Percentiles rank a stretch among this genome's conserved stretches.
These are phyloP conservation scores for Gossypium thurberi DNA, from an alignment of 345 rosid genomes.

Conservation along the genomic window DNA sequence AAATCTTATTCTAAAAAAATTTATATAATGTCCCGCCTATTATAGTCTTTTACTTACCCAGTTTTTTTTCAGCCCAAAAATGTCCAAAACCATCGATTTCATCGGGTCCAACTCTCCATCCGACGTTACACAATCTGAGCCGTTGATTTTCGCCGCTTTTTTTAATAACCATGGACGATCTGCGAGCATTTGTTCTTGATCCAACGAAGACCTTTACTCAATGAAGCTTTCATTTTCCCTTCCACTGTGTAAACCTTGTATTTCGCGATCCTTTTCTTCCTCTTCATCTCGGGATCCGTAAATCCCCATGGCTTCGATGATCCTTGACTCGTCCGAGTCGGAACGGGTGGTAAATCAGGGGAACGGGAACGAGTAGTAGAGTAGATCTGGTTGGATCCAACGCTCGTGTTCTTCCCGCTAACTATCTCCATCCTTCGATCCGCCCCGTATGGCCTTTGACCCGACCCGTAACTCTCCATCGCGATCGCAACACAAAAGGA, in stretches of 20 bases:
- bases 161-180: constrained; percentile 38
- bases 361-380: constrained; percentile 14
- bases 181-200: constrained; percentile 51
- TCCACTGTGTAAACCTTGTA: constrained; percentile 62
- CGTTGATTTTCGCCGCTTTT: neutral
- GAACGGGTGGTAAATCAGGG: constrained; percentile 26
- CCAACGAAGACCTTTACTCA: constrained; percentile 54
- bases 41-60: neutral
- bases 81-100: neutral
- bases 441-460: constrained; percentile 28
- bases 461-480: constrained; percentile 41
- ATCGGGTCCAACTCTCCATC: constrained; percentile 2
- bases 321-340: constrained; percentile 25
- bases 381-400: constrained; percentile 31
- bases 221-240: constrained; percentile 50
- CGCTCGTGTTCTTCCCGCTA: constrained; percentile 38
- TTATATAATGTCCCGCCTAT: neutral
- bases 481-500: neutral
- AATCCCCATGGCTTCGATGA: constrained; percentile 38
- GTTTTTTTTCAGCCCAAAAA: neutral
- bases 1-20: neutral
- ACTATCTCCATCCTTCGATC: constrained; percentile 42
- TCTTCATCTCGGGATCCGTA: constrained; percentile 42
- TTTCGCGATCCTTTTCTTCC: constrained; percentile 54
- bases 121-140: constrained; percentile 13